A percentile compares a stretch with the other conserved stretches of the same genome.
Evolutionary conservation across 257 asterid species (phyloP).

Genomic region (Jaltomata sinuosa): DNA sequence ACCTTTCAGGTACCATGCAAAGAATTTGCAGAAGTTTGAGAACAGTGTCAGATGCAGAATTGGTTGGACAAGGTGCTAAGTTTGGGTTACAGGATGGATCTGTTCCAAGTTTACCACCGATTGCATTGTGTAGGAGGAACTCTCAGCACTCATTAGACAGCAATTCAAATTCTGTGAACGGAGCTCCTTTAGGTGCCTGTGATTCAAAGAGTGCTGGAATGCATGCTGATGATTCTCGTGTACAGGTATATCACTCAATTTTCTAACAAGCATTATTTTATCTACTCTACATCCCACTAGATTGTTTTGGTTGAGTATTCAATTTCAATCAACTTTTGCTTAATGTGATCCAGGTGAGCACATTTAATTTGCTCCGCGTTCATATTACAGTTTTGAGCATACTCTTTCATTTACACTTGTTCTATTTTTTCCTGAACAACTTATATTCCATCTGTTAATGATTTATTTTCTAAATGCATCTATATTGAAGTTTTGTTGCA

Average conservation of each 20-base stretch:
- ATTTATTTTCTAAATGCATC: not conserved
- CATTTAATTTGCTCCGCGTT: not conserved
- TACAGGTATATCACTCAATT: slow-evolving; percentile 28
- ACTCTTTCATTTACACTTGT: not conserved
- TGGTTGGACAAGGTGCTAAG: slow-evolving; percentile 20
- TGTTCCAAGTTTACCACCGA: slow-evolving; percentile 16
- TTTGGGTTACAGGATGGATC: slow-evolving; percentile 21
- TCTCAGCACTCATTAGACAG: slow-evolving; percentile 36
- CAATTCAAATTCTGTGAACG: slow-evolving; percentile 14
- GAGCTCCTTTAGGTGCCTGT: slow-evolving; percentile 11
- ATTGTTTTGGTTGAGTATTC: not conserved
- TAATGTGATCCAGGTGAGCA: not conserved
- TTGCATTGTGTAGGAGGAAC: slow-evolving; percentile 24
- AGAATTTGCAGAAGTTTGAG: slow-evolving; percentile 76
- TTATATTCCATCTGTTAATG: not conserved
- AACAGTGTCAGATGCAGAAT: slow-evolving; percentile 65
- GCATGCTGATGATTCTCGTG: slow-evolving; percentile 21
- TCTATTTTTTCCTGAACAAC: not conserved
- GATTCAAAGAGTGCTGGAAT: slow-evolving; percentile 24
- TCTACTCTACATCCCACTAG: not conserved
- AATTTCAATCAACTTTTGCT: not conserved
- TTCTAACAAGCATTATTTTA: not conserved
- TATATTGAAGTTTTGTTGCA: not conserved
- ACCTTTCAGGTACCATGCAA: slow-evolving; percentile 87
- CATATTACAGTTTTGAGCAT: not conserved